These are phyloP conservation scores for Tulasnella sp. DNA, from an alignment of 768 basidiomycete genomes.

Conservation along the genomic window DNA sequence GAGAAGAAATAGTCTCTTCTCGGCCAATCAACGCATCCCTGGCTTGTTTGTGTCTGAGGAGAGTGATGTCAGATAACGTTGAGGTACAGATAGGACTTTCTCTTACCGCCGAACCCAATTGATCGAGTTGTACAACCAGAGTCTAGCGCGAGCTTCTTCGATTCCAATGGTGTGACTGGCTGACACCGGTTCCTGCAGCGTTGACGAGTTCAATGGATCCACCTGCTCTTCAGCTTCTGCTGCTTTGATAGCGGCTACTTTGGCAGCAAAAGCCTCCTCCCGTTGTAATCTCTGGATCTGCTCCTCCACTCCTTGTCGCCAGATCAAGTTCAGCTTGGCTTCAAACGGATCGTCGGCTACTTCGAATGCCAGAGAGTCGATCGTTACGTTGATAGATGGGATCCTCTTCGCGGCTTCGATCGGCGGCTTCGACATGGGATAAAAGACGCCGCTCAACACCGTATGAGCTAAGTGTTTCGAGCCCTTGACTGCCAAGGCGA, in stretches of 20 bases:
- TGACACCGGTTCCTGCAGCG: constrained; percentile 16
- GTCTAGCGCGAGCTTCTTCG: constrained; percentile 55
- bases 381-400: constrained; percentile 46
- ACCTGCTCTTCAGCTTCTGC: constrained; percentile 23
- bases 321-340: constrained; percentile 59
- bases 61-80: not conserved
- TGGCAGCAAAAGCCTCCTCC: constrained; percentile 70
- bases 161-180: constrained; percentile 54
- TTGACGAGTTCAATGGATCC: constrained; percentile 19
- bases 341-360: constrained; percentile 81
- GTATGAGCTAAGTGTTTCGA: constrained; percentile 48
- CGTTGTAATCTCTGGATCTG: constrained; percentile 57
- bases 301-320: constrained; percentile 59
- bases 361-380: constrained; percentile 60
- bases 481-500: constrained; percentile 57
- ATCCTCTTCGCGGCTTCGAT: constrained; percentile 63
- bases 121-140: constrained; percentile 56
- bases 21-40: not conserved
- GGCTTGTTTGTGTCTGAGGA: constrained; percentile 1
- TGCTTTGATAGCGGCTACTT: constrained; percentile 52
- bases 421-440: constrained; percentile 46
- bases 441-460: constrained; percentile 34
- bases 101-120: constrained; percentile 44
- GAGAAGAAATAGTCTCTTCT: constrained; percentile 10
- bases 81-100: not conserved